These are phyloP conservation scores for Yamadazyma akitaensis DNA, from an alignment of 805 yeast species.

Conservation along the genomic window DNA sequence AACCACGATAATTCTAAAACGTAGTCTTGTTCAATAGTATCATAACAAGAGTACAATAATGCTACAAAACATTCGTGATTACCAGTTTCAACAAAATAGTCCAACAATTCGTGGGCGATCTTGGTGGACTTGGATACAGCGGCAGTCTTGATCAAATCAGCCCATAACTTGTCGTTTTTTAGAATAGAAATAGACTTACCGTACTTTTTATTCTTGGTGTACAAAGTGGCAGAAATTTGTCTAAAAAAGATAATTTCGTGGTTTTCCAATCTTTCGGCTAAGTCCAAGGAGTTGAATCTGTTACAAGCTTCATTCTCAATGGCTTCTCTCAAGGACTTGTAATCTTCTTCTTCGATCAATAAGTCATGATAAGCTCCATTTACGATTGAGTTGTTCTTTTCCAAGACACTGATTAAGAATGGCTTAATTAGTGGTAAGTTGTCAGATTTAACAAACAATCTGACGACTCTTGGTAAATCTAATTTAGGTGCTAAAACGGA, in stretches of 20 bases:
- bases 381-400: slow-evolving; percentile 85
- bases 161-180: slow-evolving; percentile 91
- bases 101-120: slow-evolving; percentile 82
- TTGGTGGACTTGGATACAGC: slow-evolving; percentile 73
- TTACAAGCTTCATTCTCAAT: slow-evolving; percentile 78
- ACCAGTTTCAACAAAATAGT: slow-evolving; percentile 94
- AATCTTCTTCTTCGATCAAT: slow-evolving; percentile 94
- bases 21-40: slow-evolving; percentile 72
- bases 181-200: slow-evolving; percentile 81
- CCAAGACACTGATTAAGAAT: slow-evolving; percentile 86
- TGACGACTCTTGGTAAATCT: slow-evolving; percentile 91
- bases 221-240: slow-evolving; percentile 91
- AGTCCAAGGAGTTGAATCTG: slow-evolving; percentile 86
- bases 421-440: slow-evolving; percentile 95
- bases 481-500: slow-evolving; percentile 82
- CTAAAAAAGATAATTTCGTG: slow-evolving; percentile 90
- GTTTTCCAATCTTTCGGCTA: slow-evolving; percentile 90
- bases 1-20: slow-evolving; percentile 92
- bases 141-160: slow-evolving; percentile 90
- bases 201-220: slow-evolving; percentile 93
- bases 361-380: slow-evolving; percentile 94
- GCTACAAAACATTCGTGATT: slow-evolving; percentile 95
- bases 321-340: slow-evolving; percentile 81
- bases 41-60: slow-evolving; percentile 80
- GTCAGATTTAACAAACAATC: slow-evolving; percentile 92